Evolutionary conservation across 1,284 basidiomycete species (phyloP).

Genomic region (Erythrobasidium hasegawianum): DNA sequence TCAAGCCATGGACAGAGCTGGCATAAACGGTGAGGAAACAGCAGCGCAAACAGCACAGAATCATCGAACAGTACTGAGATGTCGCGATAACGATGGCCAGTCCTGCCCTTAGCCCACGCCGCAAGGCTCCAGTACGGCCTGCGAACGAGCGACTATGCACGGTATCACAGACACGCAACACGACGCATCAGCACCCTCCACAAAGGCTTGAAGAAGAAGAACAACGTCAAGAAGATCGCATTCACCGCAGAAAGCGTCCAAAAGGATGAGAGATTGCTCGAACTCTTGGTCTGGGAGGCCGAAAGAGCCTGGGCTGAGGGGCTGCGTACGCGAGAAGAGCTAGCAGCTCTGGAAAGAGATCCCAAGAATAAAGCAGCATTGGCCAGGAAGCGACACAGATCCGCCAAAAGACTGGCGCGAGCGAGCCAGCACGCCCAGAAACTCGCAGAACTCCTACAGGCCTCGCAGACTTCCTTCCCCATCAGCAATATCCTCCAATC

Average conservation of each 20-base stretch:
- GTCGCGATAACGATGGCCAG: constrained; percentile 35
- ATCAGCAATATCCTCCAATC: constrained; percentile 49
- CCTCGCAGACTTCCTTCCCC: constrained; percentile 34
- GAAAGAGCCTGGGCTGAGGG: constrained; percentile 51
- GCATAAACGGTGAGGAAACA: not conserved
- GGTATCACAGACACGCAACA: constrained; percentile 35
- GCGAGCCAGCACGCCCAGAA: constrained; percentile 34
- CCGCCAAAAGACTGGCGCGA: constrained; percentile 37
- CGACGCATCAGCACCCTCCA: constrained; percentile 13
- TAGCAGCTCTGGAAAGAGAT: constrained; percentile 16
- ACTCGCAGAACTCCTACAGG: constrained; percentile 36
- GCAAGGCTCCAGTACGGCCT: constrained; percentile 43
- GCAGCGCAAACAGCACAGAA: not conserved
- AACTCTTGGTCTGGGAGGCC: constrained; percentile 61
- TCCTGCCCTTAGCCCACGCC: constrained; percentile 41
- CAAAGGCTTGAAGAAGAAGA: constrained; percentile 2
- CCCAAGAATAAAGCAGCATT: constrained; percentile 27
- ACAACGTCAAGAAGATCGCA: constrained; percentile 38
- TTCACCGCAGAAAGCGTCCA: constrained; percentile 35
- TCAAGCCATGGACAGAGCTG: not conserved
- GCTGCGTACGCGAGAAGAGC: constrained; percentile 24
- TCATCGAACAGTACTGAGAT: not conserved
- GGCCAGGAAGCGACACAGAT: constrained; percentile 37
- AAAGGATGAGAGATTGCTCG: constrained; percentile 54
- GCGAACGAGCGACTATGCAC: constrained; percentile 41